Base-by-base conservation (phyloP, 2,329 filamentous ascomycete genomes). In the Pyrenochaeta sp. region DNA sequence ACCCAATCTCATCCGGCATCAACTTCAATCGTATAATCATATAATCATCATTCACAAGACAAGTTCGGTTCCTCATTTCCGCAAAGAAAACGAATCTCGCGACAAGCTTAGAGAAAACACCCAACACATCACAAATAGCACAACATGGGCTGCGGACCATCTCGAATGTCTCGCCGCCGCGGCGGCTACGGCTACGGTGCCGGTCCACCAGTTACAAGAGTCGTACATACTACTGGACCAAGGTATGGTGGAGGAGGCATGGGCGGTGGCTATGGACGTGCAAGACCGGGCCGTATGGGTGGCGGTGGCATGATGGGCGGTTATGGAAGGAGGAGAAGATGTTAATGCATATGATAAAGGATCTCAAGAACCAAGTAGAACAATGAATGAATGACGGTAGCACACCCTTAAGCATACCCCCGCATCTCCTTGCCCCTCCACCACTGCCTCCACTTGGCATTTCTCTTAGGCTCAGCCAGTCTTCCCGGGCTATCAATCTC, bases 81-180 rank as follows among this genome's bases (percentile, higher is more conserved):
- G 19, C 19, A 19, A 19, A 19, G 19, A 19, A 19, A 19, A 19
- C 19, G 19, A 19, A 19, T 19, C 19, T 19, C 19, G 19, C 19
- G 1, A 1, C 19, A n/a, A n/a, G 19, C 19, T 19, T 19, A 19
- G 19, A 19, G 19, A 19, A 19, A 19, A 19, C 19, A 19, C 19
- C 9, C 39, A 8, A 50, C 10, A 44, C 40, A 49, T 43, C 43
- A 54, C 46, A 19, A 22, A 22, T 36, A 13, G 4, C 24, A 50
- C 42, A 58, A 37, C 44, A 67, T 67, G 62, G 62, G 60, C 39
- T 67, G 64, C 48, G 58, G 56, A 56, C 56, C 63, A 19, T 67
- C 62, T 27, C 57, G 65, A 36, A 54, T 56, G 47, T 57, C 51
- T 19, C 58, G 61, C 34, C 58, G 57, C 28, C n/a, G 28, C 27